Conservation (phyloP, 2,329 filamentous ascomycete species). For the Cordyceps militaris region DNA sequence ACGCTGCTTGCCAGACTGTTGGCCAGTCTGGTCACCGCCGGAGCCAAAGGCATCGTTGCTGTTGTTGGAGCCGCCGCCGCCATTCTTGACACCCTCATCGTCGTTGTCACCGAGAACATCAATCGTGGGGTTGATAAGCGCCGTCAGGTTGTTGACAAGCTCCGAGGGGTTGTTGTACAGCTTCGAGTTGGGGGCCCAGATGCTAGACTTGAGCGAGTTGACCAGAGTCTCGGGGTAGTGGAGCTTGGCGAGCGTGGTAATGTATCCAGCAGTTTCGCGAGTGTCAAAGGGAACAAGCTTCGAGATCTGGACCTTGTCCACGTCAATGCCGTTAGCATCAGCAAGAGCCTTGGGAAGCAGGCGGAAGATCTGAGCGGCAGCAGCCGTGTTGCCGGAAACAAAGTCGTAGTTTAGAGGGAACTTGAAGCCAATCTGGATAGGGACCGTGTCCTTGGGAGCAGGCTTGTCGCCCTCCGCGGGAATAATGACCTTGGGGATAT, state of each 20-base stretch:
- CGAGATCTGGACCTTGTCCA: slow-evolving; percentile 55
- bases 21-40: slow-evolving; percentile 30
- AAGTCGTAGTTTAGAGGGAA: slow-evolving; percentile 78
- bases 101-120: slow-evolving; percentile 30
- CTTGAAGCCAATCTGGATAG: slow-evolving; percentile 81
- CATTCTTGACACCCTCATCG: slow-evolving; percentile 33
- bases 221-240: slow-evolving; percentile 69
- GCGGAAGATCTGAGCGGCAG: slow-evolving; percentile 78
- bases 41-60: slow-evolving; percentile 36
- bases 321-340: slow-evolving; percentile 52
- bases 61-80: slow-evolving; percentile 19
- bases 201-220: slow-evolving; percentile 57
- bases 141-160: slow-evolving; percentile 66
- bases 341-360: slow-evolving; percentile 66
- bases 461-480: slow-evolving; percentile 51
- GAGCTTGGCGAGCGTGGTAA: slow-evolving; percentile 64
- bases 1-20: slow-evolving; percentile 50
- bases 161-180: slow-evolving; percentile 65
- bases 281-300: slow-evolving; percentile 74
- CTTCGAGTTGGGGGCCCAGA: slow-evolving; percentile 63
- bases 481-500: slow-evolving; percentile 67
- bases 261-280: slow-evolving; percentile 59
- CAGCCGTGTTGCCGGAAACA: slow-evolving; percentile 62
- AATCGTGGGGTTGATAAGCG: slow-evolving; percentile 77
- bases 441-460: slow-evolving; percentile 55